Evolutionary conservation across 768 basidiomycete genomes (phyloP).

Genomic region (Trametes cingulata): DNA sequence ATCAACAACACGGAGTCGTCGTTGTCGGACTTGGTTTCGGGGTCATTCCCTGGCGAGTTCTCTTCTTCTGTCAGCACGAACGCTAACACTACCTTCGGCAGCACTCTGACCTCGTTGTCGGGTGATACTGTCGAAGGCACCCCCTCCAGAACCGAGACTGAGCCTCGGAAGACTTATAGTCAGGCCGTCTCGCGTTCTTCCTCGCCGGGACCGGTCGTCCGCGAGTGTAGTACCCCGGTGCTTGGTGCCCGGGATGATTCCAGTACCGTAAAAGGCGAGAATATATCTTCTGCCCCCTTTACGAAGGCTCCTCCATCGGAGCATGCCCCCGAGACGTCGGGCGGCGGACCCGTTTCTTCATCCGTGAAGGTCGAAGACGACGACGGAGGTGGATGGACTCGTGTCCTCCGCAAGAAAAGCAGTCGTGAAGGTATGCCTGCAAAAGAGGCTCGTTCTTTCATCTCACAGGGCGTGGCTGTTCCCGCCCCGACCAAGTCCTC

Average conservation of each 20-base stretch:
- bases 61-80: background rate
- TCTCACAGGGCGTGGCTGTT: too few relatives aligned
- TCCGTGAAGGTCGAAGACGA: background rate
- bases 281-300: too few relatives aligned
- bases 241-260: background rate
- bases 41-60: background rate
- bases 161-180: constrained; percentile 1
- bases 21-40: background rate
- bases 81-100: background rate
- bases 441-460: too few relatives aligned
- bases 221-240: background rate
- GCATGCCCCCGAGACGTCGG: too few relatives aligned
- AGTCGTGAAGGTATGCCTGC: too few relatives aligned
- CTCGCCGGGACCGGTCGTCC: background rate
- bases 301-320: too few relatives aligned
- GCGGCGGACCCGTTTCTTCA: too few relatives aligned
- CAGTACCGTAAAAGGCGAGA: background rate
- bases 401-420: background rate
- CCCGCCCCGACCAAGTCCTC: background rate
- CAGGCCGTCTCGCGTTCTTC: constrained; percentile 5
- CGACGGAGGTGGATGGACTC: background rate
- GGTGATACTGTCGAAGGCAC: background rate
- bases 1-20: background rate
- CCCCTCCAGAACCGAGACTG: background rate
- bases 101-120: background rate